Evolutionary conservation across 192 early-diverging fungal species (phyloP), one percentile per base, ranked within the genome.

Genomic region (Gaertneriomyces semiglobifer): DNA sequence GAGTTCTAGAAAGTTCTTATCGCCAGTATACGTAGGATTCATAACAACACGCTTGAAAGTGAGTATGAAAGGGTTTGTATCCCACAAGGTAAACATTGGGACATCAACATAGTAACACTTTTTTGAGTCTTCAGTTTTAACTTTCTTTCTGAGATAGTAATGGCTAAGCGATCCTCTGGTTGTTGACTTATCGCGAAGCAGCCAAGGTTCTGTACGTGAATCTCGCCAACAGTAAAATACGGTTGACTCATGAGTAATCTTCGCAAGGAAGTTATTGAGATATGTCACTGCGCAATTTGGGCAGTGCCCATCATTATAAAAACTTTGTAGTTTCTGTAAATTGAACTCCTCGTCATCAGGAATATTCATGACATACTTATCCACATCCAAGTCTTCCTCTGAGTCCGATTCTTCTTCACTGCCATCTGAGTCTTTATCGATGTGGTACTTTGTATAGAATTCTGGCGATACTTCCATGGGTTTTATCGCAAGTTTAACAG

Each of bases 221-320:
- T 63, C 61, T 51, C 61, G n/a, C 12, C 14, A 53, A 10, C 45
- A 52, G 25, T 53, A 63, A 6, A 7, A 65, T 6, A 55, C 52
- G 38, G 48, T 40, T 7, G 18, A 12, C 43, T 65, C 63, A 6
- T 65, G 16, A 12, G 63, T 65, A 6, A 65, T 20, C 39, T 65
- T 65, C 8, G 63, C 53, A 18, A 11, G 50, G 20, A 40, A 65
- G 53, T 65, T 65, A 42, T 65, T 65, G 11, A 65, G 63, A 41
- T 65, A 55, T 48, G 47, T 48, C 9, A 48, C n/a, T 48, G 47
- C 47, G n/a, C 8, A n/a, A n/a, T n/a, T n/a, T n/a, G n/a, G n/a
- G n/a, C n/a, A n/a, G n/a, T n/a, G n/a, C 11, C 9, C 58, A 60
- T 41, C 41, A 10, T 20, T 8, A 10, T 7, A n/a, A 60, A 41